Evolutionary conservation across 2,329 filamentous ascomycete genomes (phyloP), one percentile per base, ranked within the genome.

Genomic region (Phyllosticta paracitricarpa): DNA sequence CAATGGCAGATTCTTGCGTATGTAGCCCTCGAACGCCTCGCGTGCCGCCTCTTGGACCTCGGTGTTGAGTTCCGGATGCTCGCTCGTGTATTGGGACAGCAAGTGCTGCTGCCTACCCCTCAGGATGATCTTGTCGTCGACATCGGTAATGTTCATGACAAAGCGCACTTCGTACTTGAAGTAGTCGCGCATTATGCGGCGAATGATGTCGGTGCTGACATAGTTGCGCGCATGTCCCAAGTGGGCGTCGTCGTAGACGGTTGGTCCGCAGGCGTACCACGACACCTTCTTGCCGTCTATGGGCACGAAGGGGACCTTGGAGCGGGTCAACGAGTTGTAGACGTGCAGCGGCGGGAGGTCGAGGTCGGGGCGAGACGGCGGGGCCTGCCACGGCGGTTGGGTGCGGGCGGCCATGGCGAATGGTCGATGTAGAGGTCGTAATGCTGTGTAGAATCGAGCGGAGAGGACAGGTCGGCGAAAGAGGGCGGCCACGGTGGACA

Each of bases 191-290:
- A 96, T 76, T 68, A 96, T 89, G 68, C 91, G 85, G 64, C 91
- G 84, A 67, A 96, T 86, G 65, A 96, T 91, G 73, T 96, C 91
- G 54, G 89, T 93, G 57, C 87, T 89, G 65, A 96, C 89, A 82
- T 96, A 96, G 77, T 96, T 96, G 67, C 90, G 82, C 30, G 89
- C 91, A 75, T 96, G 91, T 30, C 90, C 88, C 64, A 93, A 75
- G 78, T 93, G 89, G 64, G 87, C 83, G 76, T 91, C 87, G 72
- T 92, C 89, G 72, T 92, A 63, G 52, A 89, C 87, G 1, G 91
- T 96, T 62, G 91, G 91, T 19, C 91, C 91, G 77, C 91, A 96
- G 66, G 87, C 88, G 74, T 96, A 96, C 90, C 91, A 96, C 4
- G 84, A 85, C 28, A 95, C 83, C 70, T 87, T 86, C 68, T 79